Evolutionary conservation across 2,329 filamentous ascomycete species (phyloP).

Genomic region (Chaetomium olivaceum): DNA sequence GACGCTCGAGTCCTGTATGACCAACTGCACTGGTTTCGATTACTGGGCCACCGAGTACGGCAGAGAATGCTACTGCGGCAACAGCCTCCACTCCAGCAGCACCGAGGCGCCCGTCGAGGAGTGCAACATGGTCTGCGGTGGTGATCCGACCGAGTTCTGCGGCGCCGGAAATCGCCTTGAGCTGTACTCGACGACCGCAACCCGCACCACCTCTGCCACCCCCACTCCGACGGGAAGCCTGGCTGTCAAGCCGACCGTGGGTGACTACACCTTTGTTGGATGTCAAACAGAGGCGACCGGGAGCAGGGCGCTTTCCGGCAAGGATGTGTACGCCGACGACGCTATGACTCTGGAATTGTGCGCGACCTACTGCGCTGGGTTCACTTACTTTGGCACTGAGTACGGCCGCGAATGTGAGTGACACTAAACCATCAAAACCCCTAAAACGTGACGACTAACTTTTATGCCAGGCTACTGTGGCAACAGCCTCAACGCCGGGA

Average conservation of each 20-base stretch:
- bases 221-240: conserved; percentile 40
- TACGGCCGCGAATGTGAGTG: conserved; percentile 42
- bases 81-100: conserved; percentile 41
- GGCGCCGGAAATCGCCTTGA: conserved; percentile 41
- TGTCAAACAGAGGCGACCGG: conserved; percentile 44
- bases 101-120: conserved; percentile 38
- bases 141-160: conserved; percentile 41
- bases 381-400: conserved; percentile 43
- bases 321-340: conserved; percentile 36
- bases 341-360: conserved; percentile 44
- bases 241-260: conserved; percentile 39
- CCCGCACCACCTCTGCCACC: conserved; percentile 28
- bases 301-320: conserved; percentile 42
- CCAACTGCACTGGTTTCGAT: conserved; percentile 48
- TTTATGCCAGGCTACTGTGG: conserved; percentile 41
- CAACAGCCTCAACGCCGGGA: conserved; percentile 39
- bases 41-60: conserved; percentile 56
- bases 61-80: conserved; percentile 55
- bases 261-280: conserved; percentile 41
- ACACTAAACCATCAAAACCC: background rate
- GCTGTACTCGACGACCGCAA: conserved; percentile 35
- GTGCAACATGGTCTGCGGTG: conserved; percentile 43
- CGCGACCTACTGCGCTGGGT: conserved; percentile 40
- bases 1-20: conserved; percentile 51
- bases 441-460: conserved; percentile 15